Percentiles rank a stretch among this genome's conserved stretches.
Conservation (phyloP, 2,329 filamentous ascomycete species). For the Monilinia polystroma region DNA sequence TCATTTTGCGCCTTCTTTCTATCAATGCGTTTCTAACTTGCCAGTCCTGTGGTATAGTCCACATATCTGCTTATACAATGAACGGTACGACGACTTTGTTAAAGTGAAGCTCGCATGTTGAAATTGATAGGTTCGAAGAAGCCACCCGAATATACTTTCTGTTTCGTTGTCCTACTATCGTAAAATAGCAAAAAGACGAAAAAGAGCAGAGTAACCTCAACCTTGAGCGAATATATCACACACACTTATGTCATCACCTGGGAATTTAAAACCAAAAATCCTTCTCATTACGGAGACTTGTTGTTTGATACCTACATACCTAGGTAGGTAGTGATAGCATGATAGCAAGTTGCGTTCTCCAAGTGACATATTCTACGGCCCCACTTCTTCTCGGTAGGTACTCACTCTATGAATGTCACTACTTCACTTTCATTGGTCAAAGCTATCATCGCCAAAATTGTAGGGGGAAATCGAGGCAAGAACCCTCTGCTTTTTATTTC, state of each 20-base stretch:
- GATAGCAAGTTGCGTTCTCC: neutral
- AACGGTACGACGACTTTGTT: neutral
- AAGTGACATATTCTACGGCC: neutral
- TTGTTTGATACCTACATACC: neutral
- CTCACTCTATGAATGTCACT: conserved; percentile 6
- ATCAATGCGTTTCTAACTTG: neutral
- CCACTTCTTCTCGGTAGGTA: neutral
- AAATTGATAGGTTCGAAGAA: neutral
- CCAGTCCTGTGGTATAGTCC: neutral
- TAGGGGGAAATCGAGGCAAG: conserved; percentile 2
- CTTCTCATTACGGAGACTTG: neutral
- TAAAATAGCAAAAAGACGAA: neutral
- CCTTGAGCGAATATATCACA: neutral
- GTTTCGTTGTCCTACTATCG: neutral
- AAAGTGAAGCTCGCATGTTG: neutral
- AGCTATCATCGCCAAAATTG: conserved; percentile 5
- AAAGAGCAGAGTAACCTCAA: neutral
- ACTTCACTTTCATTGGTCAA: conserved; percentile 1
- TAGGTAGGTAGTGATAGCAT: neutral
- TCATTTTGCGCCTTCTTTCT: neutral
- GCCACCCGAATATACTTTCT: neutral
- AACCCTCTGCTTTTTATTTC: neutral
- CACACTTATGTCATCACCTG: neutral
- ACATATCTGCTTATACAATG: neutral
- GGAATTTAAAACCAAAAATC: too few species aligned